These are phyloP conservation scores for Pezicula rhizophila DNA, from an alignment of 2,329 filamentous ascomycete species.

Conservation along the genomic window DNA sequence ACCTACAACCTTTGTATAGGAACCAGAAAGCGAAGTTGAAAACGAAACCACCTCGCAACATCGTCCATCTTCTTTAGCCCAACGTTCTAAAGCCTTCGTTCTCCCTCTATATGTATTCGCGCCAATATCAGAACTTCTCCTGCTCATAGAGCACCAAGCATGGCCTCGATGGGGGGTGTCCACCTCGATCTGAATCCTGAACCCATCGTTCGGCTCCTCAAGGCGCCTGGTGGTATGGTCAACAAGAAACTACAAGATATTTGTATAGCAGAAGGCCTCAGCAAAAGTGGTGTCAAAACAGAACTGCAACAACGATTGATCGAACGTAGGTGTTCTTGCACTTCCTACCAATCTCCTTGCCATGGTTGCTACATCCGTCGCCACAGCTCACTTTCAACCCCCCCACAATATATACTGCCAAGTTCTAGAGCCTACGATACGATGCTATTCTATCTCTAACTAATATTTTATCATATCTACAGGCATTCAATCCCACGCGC, in stretches of 20 bases:
- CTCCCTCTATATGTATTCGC: slow-evolving; percentile 4
- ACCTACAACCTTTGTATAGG: neutral
- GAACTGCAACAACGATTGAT: slow-evolving; percentile 74
- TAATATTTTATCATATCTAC: slow-evolving; percentile 1
- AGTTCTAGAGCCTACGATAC: neutral
- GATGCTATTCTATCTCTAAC: neutral
- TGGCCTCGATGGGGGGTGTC: slow-evolving; percentile 28
- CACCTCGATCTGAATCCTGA: slow-evolving; percentile 21
- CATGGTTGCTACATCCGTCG: slow-evolving; percentile 3
- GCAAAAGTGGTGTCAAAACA: slow-evolving; percentile 78
- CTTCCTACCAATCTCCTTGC: slow-evolving; percentile 10
- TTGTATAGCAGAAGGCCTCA: slow-evolving; percentile 66
- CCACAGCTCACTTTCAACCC: slow-evolving; percentile 3
- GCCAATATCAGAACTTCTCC: neutral
- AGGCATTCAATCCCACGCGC: slow-evolving; percentile 19
- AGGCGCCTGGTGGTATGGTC: slow-evolving; percentile 16
- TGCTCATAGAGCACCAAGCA: slow-evolving; percentile 9
- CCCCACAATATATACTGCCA: neutral
- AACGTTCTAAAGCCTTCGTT: too few relatives aligned
- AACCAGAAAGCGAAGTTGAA: too few relatives aligned
- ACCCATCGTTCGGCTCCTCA: slow-evolving; percentile 21
- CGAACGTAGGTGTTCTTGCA: slow-evolving; percentile 53
- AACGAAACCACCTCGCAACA: too few relatives aligned
- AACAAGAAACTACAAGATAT: slow-evolving; percentile 35
- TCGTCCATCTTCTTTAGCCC: too few relatives aligned